Evolutionary conservation across 306 rosid species (phyloP).

Genomic region (Corylus americana): DNA sequence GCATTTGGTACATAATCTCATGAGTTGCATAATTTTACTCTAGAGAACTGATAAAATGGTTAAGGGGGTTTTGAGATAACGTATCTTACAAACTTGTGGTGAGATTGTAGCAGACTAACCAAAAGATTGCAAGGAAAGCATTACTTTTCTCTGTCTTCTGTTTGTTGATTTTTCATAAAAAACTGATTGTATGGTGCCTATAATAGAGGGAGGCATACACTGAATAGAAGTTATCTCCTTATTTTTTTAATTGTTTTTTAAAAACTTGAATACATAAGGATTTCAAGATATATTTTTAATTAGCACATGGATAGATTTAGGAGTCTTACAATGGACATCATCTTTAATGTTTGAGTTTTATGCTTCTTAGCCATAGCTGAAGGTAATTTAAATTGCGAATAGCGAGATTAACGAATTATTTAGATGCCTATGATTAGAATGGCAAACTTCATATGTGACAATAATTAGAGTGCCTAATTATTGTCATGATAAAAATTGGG

Average conservation of each 20-base stretch:
- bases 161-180: background rate
- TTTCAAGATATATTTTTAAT: no score
- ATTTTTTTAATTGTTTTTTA: no score
- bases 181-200: background rate
- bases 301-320: no score
- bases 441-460: background rate
- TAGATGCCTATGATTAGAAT: background rate
- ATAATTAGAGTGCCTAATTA: background rate
- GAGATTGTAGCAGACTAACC: background rate
- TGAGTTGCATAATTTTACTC: background rate
- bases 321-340: background rate
- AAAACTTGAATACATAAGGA: no score
- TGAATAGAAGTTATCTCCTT: no score
- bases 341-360: background rate
- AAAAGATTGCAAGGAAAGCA: background rate
- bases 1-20: slow-evolving; percentile 7
- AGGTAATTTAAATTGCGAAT: background rate
- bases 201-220: background rate
- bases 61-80: background rate
- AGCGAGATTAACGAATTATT: background rate
- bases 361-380: background rate
- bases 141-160: background rate
- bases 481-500: no score
- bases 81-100: background rate
- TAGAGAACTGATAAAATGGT: background rate